Evolutionary conservation across 495 filamentous ascomycete species (phyloP).

Genomic region (Glarea lozoyensis): DNA sequence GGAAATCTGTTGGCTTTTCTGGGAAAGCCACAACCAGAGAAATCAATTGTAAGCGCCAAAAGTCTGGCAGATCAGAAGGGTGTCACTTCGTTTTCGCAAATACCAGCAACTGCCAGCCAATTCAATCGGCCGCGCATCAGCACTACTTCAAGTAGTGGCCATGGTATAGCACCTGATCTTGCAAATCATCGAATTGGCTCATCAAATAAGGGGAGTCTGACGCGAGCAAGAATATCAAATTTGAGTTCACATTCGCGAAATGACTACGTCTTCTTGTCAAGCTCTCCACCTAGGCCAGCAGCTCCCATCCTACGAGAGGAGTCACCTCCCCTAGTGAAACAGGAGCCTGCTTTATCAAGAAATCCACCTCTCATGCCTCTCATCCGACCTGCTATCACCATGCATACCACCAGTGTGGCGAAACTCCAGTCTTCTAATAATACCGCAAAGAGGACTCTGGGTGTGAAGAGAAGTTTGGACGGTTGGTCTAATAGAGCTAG

Average conservation of each 20-base stretch:
- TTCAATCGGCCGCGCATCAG: slow-evolving; percentile 23
- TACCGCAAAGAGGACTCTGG: slow-evolving; percentile 23
- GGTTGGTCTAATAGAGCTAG: slow-evolving; percentile 27
- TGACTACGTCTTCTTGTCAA: slow-evolving; percentile 20
- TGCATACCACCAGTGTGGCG: slow-evolving; percentile 11
- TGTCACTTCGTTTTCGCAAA: slow-evolving; percentile 3
- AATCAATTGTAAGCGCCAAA: slow-evolving; percentile 22
- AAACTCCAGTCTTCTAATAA: slow-evolving; percentile 1
- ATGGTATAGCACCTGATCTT: slow-evolving; percentile 18
- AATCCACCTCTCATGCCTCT: slow-evolving; percentile 8
- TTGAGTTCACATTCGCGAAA: slow-evolving; percentile 6
- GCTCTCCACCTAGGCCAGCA: slow-evolving; percentile 16
- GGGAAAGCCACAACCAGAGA: slow-evolving; percentile 13
- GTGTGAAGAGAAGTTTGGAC: slow-evolving; percentile 30
- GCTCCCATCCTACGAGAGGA: neutral
- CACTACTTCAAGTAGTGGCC: slow-evolving; percentile 33
- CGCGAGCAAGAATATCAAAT: neutral
- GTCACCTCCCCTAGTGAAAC: neutral
- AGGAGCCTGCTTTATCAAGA: neutral
- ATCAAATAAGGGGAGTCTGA: slow-evolving; percentile 8
- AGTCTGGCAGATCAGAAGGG: slow-evolving; percentile 29
- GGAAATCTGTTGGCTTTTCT: slow-evolving; percentile 40
- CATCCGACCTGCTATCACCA: slow-evolving; percentile 10
- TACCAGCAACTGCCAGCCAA: neutral
- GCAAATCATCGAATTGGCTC: slow-evolving; percentile 16